Conservation (phyloP, 2,329 filamentous ascomycete species). For the Colletotrichum scovillei region DNA sequence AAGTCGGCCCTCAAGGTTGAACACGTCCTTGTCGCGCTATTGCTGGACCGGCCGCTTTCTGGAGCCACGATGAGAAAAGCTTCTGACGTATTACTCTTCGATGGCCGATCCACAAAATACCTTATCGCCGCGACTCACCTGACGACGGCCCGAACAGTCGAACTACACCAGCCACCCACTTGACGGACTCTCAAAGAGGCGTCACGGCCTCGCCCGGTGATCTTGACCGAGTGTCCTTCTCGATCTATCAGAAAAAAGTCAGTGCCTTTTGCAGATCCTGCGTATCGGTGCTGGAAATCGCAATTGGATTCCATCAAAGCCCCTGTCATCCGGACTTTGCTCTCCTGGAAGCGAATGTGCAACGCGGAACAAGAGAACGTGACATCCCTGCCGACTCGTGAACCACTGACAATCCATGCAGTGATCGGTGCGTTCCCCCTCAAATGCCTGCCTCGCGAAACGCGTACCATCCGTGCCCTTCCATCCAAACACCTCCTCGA, state of each 20-base stretch:
- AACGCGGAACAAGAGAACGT: slow-evolving; percentile 4
- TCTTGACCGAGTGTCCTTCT: background rate
- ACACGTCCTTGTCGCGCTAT: slow-evolving; percentile 17
- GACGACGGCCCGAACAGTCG: background rate
- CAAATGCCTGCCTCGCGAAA: slow-evolving; percentile 1
- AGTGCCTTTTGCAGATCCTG: background rate
- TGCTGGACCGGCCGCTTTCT: background rate
- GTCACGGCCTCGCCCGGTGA: background rate
- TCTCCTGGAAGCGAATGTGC: background rate
- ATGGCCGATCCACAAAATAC: background rate
- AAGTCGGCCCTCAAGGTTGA: background rate
- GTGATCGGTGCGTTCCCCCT: slow-evolving; percentile 1
- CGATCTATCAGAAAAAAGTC: background rate
- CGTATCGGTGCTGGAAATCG: background rate
- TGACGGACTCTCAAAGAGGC: background rate
- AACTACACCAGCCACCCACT: slow-evolving; percentile 32
- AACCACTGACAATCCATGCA: slow-evolving; percentile 4
- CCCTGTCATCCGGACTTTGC: background rate
- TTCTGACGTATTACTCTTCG: background rate
- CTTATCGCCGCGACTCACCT: background rate
- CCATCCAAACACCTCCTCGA: background rate
- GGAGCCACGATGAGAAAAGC: background rate
- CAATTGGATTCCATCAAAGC: background rate
- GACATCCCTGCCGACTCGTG: slow-evolving; percentile 13
- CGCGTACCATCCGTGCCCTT: background rate